These are phyloP conservation scores for Fusarium siculi DNA, from an alignment of 2,329 filamentous ascomycete genomes.

Conservation along the genomic window DNA sequence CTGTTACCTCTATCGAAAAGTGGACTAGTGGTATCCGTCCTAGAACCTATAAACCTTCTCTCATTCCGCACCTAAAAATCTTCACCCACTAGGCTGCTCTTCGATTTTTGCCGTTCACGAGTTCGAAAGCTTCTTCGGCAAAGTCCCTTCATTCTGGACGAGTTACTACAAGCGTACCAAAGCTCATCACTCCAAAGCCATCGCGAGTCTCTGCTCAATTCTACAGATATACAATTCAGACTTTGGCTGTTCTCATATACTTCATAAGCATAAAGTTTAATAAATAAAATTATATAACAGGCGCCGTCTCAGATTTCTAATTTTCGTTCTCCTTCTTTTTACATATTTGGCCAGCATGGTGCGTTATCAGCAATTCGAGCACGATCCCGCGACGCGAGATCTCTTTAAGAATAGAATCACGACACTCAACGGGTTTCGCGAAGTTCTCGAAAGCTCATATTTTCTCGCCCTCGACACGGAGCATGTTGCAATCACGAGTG, in stretches of 20 bases:
- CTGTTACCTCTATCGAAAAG: background rate
- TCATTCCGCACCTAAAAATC: background rate
- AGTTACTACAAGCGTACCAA: accelerated
- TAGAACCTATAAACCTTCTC: background rate
- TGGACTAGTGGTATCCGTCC: background rate
- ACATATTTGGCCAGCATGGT: slow-evolving; percentile 49
- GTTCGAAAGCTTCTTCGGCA: background rate
- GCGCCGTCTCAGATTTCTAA: accelerated
- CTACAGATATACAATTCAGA: too few species aligned
- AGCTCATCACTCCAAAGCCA: background rate
- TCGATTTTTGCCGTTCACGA: background rate
- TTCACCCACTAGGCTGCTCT: background rate
- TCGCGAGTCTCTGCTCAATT: too few species aligned
- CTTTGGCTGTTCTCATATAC: too few species aligned
- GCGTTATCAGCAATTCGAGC: slow-evolving; percentile 44
- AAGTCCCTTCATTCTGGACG: accelerated
- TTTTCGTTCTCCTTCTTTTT: background rate
- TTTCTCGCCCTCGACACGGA: slow-evolving; percentile 58
- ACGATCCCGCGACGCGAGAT: slow-evolving; percentile 14
- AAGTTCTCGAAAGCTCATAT: slow-evolving; percentile 54
- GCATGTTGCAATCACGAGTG: slow-evolving; percentile 68
- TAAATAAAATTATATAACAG: background rate
- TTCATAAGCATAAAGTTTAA: background rate
- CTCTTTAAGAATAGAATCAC: slow-evolving; percentile 26
- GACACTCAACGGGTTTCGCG: background rate